phyloP scores from a whole-genome alignment of 495 filamentous ascomycete species.

The Astrothelium subdiscretum region DNA sequence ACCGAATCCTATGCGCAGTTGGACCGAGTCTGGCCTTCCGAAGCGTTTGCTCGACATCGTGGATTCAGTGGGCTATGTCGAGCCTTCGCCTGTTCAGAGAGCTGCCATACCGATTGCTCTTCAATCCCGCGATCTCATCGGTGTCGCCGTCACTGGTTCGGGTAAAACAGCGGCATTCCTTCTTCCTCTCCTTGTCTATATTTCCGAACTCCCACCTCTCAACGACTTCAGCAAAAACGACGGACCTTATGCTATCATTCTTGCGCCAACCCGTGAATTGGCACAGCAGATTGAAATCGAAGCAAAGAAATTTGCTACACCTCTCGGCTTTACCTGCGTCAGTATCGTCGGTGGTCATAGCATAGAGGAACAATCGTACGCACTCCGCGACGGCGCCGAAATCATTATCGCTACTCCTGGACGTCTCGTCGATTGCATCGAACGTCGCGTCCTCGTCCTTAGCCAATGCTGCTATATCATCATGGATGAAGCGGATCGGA shows the following conservation, averaged over 20 bases:
- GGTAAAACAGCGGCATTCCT: slow-evolving; percentile 97
- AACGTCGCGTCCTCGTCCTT: slow-evolving; percentile 82
- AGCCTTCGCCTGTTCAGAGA: slow-evolving; percentile 84
- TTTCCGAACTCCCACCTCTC: slow-evolving; percentile 76
- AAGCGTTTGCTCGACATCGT: slow-evolving; percentile 74
- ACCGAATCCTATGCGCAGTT: slow-evolving; percentile 93
- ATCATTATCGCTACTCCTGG: slow-evolving; percentile 98
- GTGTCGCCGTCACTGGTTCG: slow-evolving; percentile 96
- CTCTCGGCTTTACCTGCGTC: slow-evolving; percentile 89
- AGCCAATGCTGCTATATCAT: slow-evolving; percentile 97
- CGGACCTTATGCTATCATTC: slow-evolving; percentile 89
- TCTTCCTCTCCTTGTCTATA: slow-evolving; percentile 90
- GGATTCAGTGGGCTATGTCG: slow-evolving; percentile 77
- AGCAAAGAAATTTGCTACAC: slow-evolving; percentile 83
- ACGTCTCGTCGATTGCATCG: slow-evolving; percentile 93
- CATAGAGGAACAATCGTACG: slow-evolving; percentile 88
- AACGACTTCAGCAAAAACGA: slow-evolving; percentile 87
- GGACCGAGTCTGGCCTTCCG: slow-evolving; percentile 77
- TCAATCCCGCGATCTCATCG: slow-evolving; percentile 87
- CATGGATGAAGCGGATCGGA: slow-evolving; percentile 96
- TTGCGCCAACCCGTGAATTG: slow-evolving; percentile 96
- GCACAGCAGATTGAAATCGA: slow-evolving; percentile 96
- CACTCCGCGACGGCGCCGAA: slow-evolving; percentile 87
- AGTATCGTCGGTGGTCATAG: slow-evolving; percentile 96
- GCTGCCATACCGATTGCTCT: slow-evolving; percentile 93